Conservation (phyloP, 148 eudicot genomes). For the Drosera capensis region DNA sequence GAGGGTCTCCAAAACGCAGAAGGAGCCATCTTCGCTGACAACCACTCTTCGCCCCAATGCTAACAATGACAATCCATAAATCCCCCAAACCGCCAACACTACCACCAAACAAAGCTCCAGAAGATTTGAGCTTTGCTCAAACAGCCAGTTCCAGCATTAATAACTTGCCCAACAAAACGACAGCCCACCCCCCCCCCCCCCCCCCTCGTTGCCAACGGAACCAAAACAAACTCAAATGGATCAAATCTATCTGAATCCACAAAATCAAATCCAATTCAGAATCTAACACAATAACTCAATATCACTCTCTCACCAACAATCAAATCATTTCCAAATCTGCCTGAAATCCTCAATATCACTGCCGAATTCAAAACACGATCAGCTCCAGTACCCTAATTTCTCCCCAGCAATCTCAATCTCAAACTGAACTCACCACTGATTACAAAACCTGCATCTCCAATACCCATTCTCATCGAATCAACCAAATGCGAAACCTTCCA, state of each 20-base stretch:
- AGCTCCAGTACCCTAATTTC: background rate
- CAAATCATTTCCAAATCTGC: background rate
- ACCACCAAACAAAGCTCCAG: background rate
- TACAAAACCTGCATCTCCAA: background rate
- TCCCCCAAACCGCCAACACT: background rate
- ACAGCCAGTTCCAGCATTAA: background rate
- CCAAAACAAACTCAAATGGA: too few species aligned
- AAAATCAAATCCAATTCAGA: too few species aligned
- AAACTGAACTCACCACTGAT: background rate
- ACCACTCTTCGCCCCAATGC: slow-evolving; percentile 2
- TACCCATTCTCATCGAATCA: background rate
- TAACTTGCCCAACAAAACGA: background rate
- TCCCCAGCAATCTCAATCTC: background rate
- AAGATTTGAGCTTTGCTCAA: background rate
- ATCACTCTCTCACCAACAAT: background rate
- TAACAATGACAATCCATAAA: slow-evolving; percentile 12
- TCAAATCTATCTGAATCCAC: too few species aligned
- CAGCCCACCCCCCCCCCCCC: too few species aligned
- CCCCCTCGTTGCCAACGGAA: background rate
- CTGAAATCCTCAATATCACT: background rate
- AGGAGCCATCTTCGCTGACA: slow-evolving; percentile 54
- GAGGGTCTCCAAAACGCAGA: slow-evolving; percentile 66
- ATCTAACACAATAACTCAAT: too few species aligned
- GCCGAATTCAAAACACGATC: background rate
- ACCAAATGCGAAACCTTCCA: too few species aligned